phyloP scores from a whole-genome alignment of 2,329 filamentous ascomycete genomes.

The Teratosphaeria viscida region DNA sequence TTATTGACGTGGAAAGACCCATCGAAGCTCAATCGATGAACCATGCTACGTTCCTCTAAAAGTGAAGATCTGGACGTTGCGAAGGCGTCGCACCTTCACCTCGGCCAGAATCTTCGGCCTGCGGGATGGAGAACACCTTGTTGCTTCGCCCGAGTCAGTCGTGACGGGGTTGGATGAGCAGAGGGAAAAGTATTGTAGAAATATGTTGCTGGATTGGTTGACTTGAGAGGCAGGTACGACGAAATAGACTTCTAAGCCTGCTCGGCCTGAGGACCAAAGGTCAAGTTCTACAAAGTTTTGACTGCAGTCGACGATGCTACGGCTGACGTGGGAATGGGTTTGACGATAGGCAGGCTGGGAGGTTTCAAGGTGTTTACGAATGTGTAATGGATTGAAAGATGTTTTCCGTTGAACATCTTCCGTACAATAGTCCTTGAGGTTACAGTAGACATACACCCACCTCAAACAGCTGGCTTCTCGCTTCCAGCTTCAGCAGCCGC shows the following conservation, averaged over 20 bases:
- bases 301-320: slow-evolving; percentile 73
- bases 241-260: slow-evolving; percentile 66
- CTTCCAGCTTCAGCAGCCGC: not conserved
- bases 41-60: slow-evolving; percentile 49
- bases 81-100: slow-evolving; percentile 48
- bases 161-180: slow-evolving; percentile 6
- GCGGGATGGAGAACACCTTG: slow-evolving; percentile 47
- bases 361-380: slow-evolving; percentile 31
- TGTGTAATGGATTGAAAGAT: too few relatives aligned
- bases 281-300: slow-evolving; percentile 73
- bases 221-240: slow-evolving; percentile 66
- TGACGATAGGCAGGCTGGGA: slow-evolving; percentile 64
- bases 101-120: slow-evolving; percentile 49
- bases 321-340: slow-evolving; percentile 69
- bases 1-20: slow-evolving; percentile 55
- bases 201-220: not conserved
- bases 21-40: slow-evolving; percentile 50
- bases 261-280: slow-evolving; percentile 45
- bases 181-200: not conserved
- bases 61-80: slow-evolving; percentile 44
- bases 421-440: not conserved
- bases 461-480: not conserved
- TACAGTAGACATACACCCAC: not conserved
- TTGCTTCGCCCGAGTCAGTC: slow-evolving; percentile 31
- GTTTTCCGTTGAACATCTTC: not conserved